Evolutionary conservation across 2,329 filamentous ascomycete species (phyloP), one percentile per base, ranked within the genome.

Genomic region (Cladosporium oxysporum): DNA sequence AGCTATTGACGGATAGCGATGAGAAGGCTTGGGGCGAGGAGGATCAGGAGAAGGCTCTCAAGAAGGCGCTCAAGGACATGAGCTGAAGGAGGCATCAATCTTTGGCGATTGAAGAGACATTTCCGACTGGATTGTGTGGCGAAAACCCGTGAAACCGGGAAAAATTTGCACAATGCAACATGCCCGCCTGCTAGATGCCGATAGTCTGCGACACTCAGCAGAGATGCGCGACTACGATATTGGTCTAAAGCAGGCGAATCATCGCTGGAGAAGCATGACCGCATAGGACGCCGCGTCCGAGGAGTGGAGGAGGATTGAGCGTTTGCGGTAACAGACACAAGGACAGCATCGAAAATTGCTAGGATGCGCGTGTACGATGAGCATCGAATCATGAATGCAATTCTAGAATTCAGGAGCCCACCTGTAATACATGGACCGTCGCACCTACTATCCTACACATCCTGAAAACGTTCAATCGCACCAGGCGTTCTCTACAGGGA

Each of bases 1-100:
- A 87, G 71, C 91, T 92, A 52, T 81, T 99, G 58, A 85, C 85
- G 72, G 87, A 91, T 75, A 90, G 90, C n/a, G 93, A 98, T 76
- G 85, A 90, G 73, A 84, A 85, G 63, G 81, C 81, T 2, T 79
- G 92, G 69, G 84, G 81, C 3, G 80, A 88, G 35, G 88, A 90
- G 58, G 86, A 84, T 68, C 91, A 94, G 80, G 88, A 83, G 79
- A 91, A 88, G 76, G 75, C 91, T 67, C 90, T 91, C 18, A 87
- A 84, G 74, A 88, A 83, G 77, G 77, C 90, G 69, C 78, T 91
- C 76, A 90, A 85, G 79, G 84, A 85, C 85, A 74, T 77, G 70
- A 74, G 66, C 59, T 70, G 67, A 69, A 58, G 28, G 21, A 28
- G 18, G 21, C 14, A 41, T 18, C 21, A 8, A 41, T 26, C 18